phyloP scores from a whole-genome alignment of 192 early-diverging fungal species.

The Coemansia furcata region DNA sequence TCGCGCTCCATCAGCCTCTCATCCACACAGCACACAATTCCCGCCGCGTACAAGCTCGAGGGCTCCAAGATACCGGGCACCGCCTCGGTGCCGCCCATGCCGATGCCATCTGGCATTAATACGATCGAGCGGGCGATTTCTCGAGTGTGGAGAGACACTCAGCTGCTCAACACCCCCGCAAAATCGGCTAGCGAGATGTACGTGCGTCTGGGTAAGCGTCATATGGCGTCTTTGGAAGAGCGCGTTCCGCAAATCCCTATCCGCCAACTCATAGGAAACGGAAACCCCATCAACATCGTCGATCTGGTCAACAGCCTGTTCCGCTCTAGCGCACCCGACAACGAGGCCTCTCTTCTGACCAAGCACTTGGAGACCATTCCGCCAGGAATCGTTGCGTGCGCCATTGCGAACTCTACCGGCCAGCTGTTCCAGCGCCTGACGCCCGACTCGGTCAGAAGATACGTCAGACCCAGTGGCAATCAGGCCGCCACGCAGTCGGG shows the following conservation, averaged over 20 bases:
- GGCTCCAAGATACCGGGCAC: not conserved
- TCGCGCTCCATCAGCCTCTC: slow-evolving; percentile 28
- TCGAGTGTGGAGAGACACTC: slow-evolving; percentile 18
- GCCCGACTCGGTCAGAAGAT: slow-evolving; percentile 18
- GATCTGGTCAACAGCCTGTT: slow-evolving; percentile 42
- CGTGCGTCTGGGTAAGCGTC: slow-evolving; percentile 30
- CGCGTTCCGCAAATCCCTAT: slow-evolving; percentile 32
- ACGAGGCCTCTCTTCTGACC: slow-evolving; percentile 27
- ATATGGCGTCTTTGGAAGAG: slow-evolving; percentile 33
- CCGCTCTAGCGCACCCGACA: slow-evolving; percentile 25
- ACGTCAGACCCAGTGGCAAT: slow-evolving; percentile 13
- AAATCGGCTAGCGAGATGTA: slow-evolving; percentile 33
- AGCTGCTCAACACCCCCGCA: slow-evolving; percentile 6
- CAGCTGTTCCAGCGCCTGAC: slow-evolving; percentile 45
- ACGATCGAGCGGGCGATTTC: slow-evolving; percentile 20
- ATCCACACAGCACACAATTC: not conserved
- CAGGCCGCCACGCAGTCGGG: not conserved
- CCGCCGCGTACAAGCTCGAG: not conserved
- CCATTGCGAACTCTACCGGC: slow-evolving; percentile 45
- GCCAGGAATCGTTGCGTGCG: slow-evolving; percentile 44
- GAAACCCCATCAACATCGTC: slow-evolving; percentile 18
- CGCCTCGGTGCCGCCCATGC: not conserved
- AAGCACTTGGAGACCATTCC: slow-evolving; percentile 36
- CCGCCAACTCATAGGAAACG: slow-evolving; percentile 24
- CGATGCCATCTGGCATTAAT: not conserved